Conservation (phyloP, 768 basidiomycete species). For the Sarcodon sp. region DNA sequence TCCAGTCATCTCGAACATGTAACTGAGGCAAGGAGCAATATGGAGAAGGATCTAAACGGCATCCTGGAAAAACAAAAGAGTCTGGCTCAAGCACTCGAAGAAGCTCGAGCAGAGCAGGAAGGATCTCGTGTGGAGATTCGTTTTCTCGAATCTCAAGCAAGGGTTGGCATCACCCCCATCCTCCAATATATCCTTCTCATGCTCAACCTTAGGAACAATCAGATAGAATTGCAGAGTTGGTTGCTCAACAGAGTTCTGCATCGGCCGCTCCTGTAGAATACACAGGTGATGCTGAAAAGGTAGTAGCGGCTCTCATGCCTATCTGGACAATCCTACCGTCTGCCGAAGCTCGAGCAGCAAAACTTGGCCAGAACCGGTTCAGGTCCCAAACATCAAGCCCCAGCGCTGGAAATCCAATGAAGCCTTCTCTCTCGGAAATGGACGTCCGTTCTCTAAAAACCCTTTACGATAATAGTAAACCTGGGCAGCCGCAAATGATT, state of each 20-base stretch:
- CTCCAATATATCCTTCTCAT: slow-evolving; percentile 4
- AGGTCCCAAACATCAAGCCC: slow-evolving; percentile 22
- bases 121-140: slow-evolving; percentile 30
- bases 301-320: slow-evolving; percentile 52
- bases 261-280: slow-evolving; percentile 12
- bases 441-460: slow-evolving; percentile 80
- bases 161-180: background rate
- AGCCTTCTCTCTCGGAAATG: slow-evolving; percentile 60
- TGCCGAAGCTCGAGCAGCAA: slow-evolving; percentile 66
- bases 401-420: slow-evolving; percentile 12
- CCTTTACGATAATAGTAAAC: slow-evolving; percentile 38
- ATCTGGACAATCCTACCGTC: slow-evolving; percentile 80
- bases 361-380: slow-evolving; percentile 36
- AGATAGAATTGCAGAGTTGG: background rate
- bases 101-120: slow-evolving; percentile 24
- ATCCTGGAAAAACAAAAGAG: background rate
- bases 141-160: background rate
- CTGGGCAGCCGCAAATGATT: slow-evolving; percentile 5
- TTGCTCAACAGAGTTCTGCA: slow-evolving; percentile 4
- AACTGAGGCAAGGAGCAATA: no score
- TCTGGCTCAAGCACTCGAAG: background rate
- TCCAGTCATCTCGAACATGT: slow-evolving; percentile 13
- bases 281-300: slow-evolving; percentile 34
- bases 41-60: slow-evolving; percentile 21
- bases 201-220: background rate